Conservation (phyloP, 306 rosid species). For the Lotus japonicus region DNA sequence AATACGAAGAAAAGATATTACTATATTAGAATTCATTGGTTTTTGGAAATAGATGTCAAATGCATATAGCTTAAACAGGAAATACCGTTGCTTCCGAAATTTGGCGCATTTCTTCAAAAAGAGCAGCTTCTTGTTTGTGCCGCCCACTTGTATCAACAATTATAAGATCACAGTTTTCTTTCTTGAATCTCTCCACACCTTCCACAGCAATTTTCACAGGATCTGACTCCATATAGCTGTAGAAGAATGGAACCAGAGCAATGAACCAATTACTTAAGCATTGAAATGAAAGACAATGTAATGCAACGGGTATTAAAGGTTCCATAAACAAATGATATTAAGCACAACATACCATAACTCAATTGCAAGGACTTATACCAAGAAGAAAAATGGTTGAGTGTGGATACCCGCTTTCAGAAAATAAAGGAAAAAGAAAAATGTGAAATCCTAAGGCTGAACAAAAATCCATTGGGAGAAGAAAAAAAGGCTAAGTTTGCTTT, state of each 20-base stretch:
- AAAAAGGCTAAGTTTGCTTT: too few relatives aligned
- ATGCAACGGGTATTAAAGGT: too few relatives aligned
- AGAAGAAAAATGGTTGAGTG: too few relatives aligned
- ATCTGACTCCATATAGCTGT: constrained; percentile 74
- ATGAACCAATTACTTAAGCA: constrained; percentile 14
- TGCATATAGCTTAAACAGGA: constrained; percentile 14
- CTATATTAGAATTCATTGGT: too few relatives aligned
- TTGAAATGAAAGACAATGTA: not conserved
- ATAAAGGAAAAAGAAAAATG: too few relatives aligned
- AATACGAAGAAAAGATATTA: constrained; percentile 24
- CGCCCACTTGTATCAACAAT: constrained; percentile 90
- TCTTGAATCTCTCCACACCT: constrained; percentile 74
- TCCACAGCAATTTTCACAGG: constrained; percentile 78
- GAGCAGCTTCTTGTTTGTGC: constrained; percentile 84
- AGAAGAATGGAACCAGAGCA: constrained; percentile 7
- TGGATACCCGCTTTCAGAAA: too few relatives aligned
- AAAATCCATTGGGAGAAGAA: too few relatives aligned
- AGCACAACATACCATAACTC: too few relatives aligned
- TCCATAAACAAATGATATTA: too few relatives aligned
- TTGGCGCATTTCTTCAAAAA: constrained; percentile 94
- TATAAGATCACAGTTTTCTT: constrained; percentile 79
- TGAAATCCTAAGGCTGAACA: too few relatives aligned
- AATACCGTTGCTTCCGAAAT: constrained; percentile 84
- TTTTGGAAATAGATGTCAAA: not conserved
- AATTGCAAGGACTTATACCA: too few relatives aligned